A percentile compares a stretch with the other conserved stretches of the same genome.
Evolutionary conservation across 2,329 filamentous ascomycete species (phyloP).

Genomic region (Aspergillus melleus): DNA sequence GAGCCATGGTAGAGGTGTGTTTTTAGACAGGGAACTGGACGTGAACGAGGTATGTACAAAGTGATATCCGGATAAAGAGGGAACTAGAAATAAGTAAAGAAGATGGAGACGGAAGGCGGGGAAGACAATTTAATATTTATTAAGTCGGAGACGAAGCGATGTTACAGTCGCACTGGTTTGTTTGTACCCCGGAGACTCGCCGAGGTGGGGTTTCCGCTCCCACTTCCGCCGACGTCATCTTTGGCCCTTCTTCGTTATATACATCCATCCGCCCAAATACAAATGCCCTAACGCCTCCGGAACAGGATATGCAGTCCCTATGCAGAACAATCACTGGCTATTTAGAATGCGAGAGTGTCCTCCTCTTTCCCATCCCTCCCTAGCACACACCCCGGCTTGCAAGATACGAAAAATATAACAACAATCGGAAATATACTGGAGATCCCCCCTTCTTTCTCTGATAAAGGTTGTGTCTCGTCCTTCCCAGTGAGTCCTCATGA

Average conservation of each 20-base stretch:
- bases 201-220: background rate
- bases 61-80: no score
- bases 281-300: background rate
- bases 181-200: background rate
- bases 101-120: background rate
- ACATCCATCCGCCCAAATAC: background rate
- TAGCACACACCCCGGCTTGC: background rate
- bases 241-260: background rate
- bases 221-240: background rate
- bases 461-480: background rate
- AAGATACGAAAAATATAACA: slow-evolving; percentile 5
- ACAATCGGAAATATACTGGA: background rate
- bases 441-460: background rate
- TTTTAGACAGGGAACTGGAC: background rate
- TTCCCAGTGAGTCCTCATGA: slow-evolving; percentile 19
- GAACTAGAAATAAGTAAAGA: background rate
- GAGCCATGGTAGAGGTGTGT: slow-evolving; percentile 28
- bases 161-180: background rate
- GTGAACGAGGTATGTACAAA: no score
- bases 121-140: background rate
- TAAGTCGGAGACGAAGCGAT: background rate
- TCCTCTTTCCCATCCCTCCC: background rate
- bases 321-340: slow-evolving; percentile 19
- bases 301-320: slow-evolving; percentile 8
- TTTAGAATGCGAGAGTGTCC: slow-evolving; percentile 12